phyloP scores from a whole-genome alignment of 176 grass and related monocot genomes.

The Cenchrus purpureus region DNA sequence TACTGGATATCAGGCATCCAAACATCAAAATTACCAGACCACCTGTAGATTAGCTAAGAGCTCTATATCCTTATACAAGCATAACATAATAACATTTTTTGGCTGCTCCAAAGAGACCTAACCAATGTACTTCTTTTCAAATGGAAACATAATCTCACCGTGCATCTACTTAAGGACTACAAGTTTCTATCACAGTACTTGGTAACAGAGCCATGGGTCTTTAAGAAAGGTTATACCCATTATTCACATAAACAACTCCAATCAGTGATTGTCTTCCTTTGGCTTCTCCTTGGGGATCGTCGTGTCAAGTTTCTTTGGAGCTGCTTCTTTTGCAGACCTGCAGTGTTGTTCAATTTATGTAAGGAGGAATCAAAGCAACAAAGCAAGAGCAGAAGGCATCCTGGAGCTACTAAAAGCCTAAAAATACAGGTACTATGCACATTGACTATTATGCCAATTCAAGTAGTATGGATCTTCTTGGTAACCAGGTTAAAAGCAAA shows the following conservation, averaged over 20 bases:
- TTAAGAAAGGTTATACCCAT: constrained; percentile 10
- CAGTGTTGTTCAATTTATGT: not conserved
- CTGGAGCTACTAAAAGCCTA: not conserved
- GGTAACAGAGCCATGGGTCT: not conserved
- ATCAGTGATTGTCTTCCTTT: constrained; percentile 45
- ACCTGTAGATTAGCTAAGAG: not conserved
- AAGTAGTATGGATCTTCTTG: not conserved
- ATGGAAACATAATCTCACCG: not conserved
- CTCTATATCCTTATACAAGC: not conserved
- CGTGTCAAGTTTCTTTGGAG: constrained; percentile 40
- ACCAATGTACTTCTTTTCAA: not conserved
- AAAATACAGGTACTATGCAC: not conserved
- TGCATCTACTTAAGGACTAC: constrained; percentile 16
- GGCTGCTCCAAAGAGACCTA: not conserved
- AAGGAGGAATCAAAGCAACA: not conserved
- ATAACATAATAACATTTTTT: constrained; percentile 18
- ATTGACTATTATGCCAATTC: not conserved
- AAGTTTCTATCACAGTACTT: constrained; percentile 14
- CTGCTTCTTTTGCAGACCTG: constrained; percentile 55
- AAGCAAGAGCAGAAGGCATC: not conserved
- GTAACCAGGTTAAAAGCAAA: not conserved
- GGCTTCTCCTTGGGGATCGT: constrained; percentile 51
- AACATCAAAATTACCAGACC: not conserved
- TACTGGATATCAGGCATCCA: not conserved
- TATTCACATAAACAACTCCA: constrained; percentile 22